phyloP scores from a whole-genome alignment of 164 flowering plant species.

The Berberis vulgaris region DNA sequence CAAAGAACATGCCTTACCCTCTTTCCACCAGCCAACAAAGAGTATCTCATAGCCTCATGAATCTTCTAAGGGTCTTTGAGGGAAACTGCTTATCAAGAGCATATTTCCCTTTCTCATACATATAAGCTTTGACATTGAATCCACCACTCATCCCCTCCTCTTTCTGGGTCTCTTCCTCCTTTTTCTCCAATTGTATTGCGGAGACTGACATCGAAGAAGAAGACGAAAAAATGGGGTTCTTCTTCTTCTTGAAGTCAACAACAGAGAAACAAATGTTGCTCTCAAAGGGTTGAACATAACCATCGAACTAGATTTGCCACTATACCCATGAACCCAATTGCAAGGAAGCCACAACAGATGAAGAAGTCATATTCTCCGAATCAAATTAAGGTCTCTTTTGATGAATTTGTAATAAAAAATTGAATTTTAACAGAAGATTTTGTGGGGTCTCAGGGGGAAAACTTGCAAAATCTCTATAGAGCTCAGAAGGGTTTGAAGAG shows the following conservation, averaged over 20 bases:
- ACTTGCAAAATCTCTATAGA: too few relatives aligned
- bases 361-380: constrained; percentile 21
- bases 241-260: neutral
- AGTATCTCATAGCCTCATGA: constrained; percentile 79
- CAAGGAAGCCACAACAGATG: constrained; percentile 4
- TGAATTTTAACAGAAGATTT: too few relatives aligned
- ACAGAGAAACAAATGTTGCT: neutral
- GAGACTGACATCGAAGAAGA: constrained; percentile 12
- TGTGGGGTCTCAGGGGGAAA: too few relatives aligned
- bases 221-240: neutral
- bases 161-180: constrained; percentile 12
- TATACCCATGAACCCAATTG: constrained; percentile 36
- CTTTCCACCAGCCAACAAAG: constrained; percentile 75
- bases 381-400: neutral
- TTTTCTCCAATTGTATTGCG: constrained; percentile 25
- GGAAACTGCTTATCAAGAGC: constrained; percentile 53
- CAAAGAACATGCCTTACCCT: constrained; percentile 65
- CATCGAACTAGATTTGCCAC: constrained; percentile 19
- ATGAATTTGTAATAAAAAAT: too few relatives aligned
- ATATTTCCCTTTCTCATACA: constrained; percentile 35
- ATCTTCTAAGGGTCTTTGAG: constrained; percentile 42
- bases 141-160: constrained; percentile 4
- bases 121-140: constrained; percentile 52
- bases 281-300: constrained; percentile 10
- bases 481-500: too few relatives aligned